Evolutionary conservation across 1,284 basidiomycete genomes (phyloP), one percentile per base, ranked within the genome.

Genomic region (Athelia sp.): DNA sequence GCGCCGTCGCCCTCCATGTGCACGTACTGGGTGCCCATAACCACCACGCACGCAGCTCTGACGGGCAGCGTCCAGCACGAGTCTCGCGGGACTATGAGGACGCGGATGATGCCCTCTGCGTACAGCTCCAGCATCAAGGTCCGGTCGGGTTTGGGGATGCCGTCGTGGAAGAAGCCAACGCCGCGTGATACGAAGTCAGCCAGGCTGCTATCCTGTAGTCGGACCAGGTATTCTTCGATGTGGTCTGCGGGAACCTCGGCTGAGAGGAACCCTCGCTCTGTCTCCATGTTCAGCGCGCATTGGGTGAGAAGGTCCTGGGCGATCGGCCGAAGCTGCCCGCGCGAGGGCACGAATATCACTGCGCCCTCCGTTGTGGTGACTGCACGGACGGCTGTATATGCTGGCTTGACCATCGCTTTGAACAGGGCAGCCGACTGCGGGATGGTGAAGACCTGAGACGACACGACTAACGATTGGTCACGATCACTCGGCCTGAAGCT

Each of bases 11-110:
- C 67, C 38, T 73, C 71, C 8, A 78, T 60, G 45, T 82, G 74
- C 29, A 87, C 67, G 63, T 92, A 97, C 65, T 99, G 96, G 4
- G 95, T 93, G 22, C 93, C 90, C 85, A 98, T 89, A 45, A 94
- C 85, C 32, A 98, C 75, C 14, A 98, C 94, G 3, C 83, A 80
- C 3, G 79, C 77, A 1, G 90, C 90, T 32, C 84, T 81, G 13
- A 94, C 79, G 2, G 93, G 90, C 13, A 98, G 66, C 18, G 80
- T 84, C 93, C 94, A 97, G 61, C 87, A 90, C 19, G 84, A 77
- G 43, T 96, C 92, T 34, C 86, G 81, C 1, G 95, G 84, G 0
- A 83, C 84, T 52, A 99, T 73, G 34, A 99, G 71, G 3, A 94
- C 86, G n/a, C 85, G 82, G 26, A 99, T 63, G 23, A 90, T 73